A percentile compares a stretch with the other conserved stretches of the same genome.
phyloP scores from a whole-genome alignment of 352 stramenopile species.

The Phytophthora hybrid region DNA sequence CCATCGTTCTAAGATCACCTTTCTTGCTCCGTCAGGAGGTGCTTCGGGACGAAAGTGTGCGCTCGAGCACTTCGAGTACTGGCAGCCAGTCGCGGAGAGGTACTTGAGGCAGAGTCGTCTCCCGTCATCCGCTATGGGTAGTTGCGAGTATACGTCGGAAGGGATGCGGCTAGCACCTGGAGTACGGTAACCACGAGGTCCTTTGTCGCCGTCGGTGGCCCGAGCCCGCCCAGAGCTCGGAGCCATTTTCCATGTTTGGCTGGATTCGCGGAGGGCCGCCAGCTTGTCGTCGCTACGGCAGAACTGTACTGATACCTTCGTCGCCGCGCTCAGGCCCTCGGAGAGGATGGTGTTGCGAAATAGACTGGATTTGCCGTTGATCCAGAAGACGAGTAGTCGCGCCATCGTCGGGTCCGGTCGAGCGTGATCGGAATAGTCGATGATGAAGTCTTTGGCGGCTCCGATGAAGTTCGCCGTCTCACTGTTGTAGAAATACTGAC shows the following conservation, averaged over 20 bases:
- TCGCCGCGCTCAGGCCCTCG: background rate
- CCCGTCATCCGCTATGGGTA: background rate
- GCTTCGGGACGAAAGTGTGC: constrained; percentile 13
- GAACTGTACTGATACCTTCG: constrained; percentile 9
- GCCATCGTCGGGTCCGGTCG: background rate
- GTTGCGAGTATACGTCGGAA: background rate
- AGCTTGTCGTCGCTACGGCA: constrained; percentile 23
- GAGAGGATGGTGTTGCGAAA: constrained; percentile 7
- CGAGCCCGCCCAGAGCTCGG: background rate
- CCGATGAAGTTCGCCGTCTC: constrained; percentile 11
- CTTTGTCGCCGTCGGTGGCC: background rate
- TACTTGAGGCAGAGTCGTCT: constrained; percentile 19
- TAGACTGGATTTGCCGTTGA: constrained; percentile 24
- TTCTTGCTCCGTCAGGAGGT: constrained; percentile 4
- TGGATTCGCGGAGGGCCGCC: constrained; percentile 8
- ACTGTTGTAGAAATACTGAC: constrained; percentile 21
- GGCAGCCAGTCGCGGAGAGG: constrained; percentile 3
- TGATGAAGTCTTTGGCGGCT: constrained; percentile 13
- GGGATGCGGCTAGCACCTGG: background rate
- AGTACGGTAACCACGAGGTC: background rate
- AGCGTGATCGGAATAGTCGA: constrained; percentile 7
- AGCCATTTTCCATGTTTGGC: constrained; percentile 1
- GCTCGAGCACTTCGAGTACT: constrained; percentile 11
- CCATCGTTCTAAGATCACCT: constrained; percentile 2
- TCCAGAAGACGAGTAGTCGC: constrained; percentile 14